Conservation (phyloP, 768 basidiomycete species). For the Mycena sanguinolenta region DNA sequence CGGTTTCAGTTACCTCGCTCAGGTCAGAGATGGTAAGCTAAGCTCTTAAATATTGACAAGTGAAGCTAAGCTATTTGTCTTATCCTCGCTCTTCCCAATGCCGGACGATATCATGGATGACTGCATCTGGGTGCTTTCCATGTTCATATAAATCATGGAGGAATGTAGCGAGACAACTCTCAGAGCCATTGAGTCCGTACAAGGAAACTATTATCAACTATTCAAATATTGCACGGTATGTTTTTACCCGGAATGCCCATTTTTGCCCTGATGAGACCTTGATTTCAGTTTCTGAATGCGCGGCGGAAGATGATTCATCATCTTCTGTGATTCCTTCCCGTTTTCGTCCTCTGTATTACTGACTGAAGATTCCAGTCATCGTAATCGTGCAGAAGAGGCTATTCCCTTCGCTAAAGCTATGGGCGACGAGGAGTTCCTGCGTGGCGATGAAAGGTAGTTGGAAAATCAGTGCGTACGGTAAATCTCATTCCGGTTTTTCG, state of each 20-base stretch:
- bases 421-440: slow-evolving; percentile 24
- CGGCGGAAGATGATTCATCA: slow-evolving; percentile 8
- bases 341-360: neutral
- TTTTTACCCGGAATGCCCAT: neutral
- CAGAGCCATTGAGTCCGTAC: slow-evolving; percentile 36
- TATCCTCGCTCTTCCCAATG: slow-evolving; percentile 21
- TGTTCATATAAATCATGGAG: slow-evolving; percentile 37
- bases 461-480: slow-evolving; percentile 15
- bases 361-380: neutral
- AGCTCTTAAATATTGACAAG: neutral
- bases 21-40: slow-evolving; percentile 33
- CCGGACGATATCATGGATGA: slow-evolving; percentile 36
- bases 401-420: slow-evolving; percentile 24
- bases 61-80: no score
- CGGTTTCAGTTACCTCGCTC: slow-evolving; percentile 38
- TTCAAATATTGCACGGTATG: slow-evolving; percentile 10
- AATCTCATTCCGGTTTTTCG: neutral
- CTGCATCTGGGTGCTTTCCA: slow-evolving; percentile 39
- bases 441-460: slow-evolving; percentile 11
- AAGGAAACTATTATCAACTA: neutral
- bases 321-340: slow-evolving; percentile 2
- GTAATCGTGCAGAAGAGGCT: slow-evolving; percentile 20
- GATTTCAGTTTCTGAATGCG: slow-evolving; percentile 19
- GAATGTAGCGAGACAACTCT: slow-evolving; percentile 38
- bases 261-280: neutral